phyloP scores from a whole-genome alignment of 2,329 filamentous ascomycete species.

The Colletotrichum noveboracense region DNA sequence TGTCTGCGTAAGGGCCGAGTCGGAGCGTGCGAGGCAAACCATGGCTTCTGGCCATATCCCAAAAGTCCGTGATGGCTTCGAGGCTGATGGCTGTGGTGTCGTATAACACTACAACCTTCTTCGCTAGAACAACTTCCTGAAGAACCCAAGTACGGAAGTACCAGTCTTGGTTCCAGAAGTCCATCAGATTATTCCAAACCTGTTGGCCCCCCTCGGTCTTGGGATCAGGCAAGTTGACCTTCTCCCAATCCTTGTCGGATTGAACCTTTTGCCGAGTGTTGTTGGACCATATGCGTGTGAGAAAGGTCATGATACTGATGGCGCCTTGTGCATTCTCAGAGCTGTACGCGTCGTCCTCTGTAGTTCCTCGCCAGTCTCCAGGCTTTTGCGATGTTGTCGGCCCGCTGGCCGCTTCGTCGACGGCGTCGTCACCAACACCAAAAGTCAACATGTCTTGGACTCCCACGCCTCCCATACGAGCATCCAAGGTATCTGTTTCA shows the following conservation, averaged over 20 bases:
- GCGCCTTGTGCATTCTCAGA: background rate
- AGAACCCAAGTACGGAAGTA: conserved; percentile 13
- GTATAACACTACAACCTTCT: background rate
- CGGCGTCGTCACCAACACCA: background rate
- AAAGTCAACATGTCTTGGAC: conserved; percentile 1
- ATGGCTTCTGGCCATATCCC: background rate
- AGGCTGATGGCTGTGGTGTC: background rate
- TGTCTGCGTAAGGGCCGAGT: background rate
- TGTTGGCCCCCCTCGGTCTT: background rate
- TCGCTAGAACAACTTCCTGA: conserved; percentile 3
- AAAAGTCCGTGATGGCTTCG: conserved; percentile 1
- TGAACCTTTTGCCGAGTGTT: background rate
- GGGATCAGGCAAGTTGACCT: background rate
- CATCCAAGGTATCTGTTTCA: background rate
- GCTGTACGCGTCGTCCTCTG: background rate
- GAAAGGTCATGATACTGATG: conserved; percentile 9
- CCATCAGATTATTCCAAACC: background rate
- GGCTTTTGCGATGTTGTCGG: too few relatives aligned
- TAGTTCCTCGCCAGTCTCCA: background rate
- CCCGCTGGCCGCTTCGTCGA: too few relatives aligned
- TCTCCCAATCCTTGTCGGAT: background rate
- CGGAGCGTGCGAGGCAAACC: background rate
- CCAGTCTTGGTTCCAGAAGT: conserved; percentile 8
- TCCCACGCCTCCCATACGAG: background rate
- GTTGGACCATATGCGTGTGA: background rate